A percentile compares a stretch with the other conserved stretches of the same genome.
phyloP scores from a whole-genome alignment of 176 grass and related monocot species.

The Dactylis glomerata region DNA sequence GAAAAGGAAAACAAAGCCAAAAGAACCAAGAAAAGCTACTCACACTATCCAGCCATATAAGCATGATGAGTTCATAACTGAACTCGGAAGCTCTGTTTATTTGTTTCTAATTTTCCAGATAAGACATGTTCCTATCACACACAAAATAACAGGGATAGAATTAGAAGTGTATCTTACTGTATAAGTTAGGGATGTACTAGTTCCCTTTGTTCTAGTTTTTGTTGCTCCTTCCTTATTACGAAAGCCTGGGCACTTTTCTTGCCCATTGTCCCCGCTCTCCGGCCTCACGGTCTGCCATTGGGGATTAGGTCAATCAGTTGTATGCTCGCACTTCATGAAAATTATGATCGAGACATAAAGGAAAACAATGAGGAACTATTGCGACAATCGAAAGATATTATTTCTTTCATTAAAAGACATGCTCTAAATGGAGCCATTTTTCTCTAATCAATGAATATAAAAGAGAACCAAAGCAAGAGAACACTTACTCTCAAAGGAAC shows the following conservation, averaged over 20 bases:
- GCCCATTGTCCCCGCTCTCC: neutral
- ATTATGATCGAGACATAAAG: neutral
- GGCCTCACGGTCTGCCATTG: neutral
- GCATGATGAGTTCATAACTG: neutral
- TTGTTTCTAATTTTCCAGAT: neutral
- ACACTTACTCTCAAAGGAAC: constrained; percentile 1
- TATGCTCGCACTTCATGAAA: neutral
- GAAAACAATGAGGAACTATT: neutral
- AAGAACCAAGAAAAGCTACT: neutral
- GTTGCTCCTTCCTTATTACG: neutral
- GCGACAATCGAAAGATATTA: neutral
- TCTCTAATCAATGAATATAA: neutral
- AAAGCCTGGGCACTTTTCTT: neutral
- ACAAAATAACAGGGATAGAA: neutral
- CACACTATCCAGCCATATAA: neutral
- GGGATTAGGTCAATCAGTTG: neutral
- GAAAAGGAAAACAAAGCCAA: neutral
- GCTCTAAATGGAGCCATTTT: neutral
- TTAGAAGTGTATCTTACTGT: neutral
- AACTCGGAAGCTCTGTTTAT: neutral
- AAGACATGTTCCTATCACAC: neutral
- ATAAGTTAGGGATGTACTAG: neutral
- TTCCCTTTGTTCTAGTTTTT: neutral
- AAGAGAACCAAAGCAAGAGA: neutral
- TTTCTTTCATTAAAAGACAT: neutral